These are phyloP conservation scores for Trichoderma sp. DNA, from an alignment of 2,329 filamentous ascomycete genomes.

Conservation along the genomic window DNA sequence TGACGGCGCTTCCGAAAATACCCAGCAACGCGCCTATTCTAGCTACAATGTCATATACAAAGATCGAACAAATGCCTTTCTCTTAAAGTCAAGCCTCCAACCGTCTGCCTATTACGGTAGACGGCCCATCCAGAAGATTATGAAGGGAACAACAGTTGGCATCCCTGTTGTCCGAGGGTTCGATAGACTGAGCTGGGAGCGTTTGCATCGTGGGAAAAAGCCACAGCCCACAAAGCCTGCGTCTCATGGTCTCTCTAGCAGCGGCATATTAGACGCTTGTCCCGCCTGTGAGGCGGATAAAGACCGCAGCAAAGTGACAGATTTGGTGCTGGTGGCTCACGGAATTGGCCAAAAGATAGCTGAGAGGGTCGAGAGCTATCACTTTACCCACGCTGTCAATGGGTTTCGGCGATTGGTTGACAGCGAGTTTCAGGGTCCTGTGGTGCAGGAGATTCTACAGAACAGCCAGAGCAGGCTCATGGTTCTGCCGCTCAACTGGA, in stretches of 20 bases:
- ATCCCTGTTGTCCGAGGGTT: conserved; percentile 89
- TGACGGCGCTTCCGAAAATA: conserved; percentile 38
- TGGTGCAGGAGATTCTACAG: conserved; percentile 72
- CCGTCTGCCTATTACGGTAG: conserved; percentile 84
- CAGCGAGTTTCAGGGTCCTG: conserved; percentile 70
- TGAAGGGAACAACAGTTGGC: conserved; percentile 77
- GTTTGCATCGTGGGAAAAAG: conserved; percentile 55
- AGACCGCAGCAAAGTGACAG: conserved; percentile 68
- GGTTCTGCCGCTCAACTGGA: conserved; percentile 93
- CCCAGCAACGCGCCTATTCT: conserved; percentile 58
- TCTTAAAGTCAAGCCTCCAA: conserved; percentile 79
- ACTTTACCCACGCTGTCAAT: conserved; percentile 96
- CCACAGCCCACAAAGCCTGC: conserved; percentile 29
- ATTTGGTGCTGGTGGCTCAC: conserved; percentile 86
- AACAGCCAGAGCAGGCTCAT: conserved; percentile 84
- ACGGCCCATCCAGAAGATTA: conserved; percentile 76
- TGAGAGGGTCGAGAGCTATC: conserved; percentile 90
- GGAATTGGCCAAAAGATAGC: conserved; percentile 97
- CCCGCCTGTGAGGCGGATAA: conserved; percentile 62
- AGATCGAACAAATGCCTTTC: conserved; percentile 70
- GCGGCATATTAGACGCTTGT: conserved; percentile 39
- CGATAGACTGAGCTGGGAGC: conserved; percentile 72
- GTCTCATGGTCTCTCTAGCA: conserved; percentile 31
- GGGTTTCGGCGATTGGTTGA: conserved; percentile 83
- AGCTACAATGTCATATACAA: conserved; percentile 86